Conservation (phyloP, 805 yeast genomes). For the Tetrapisispora nanseiensis region DNA sequence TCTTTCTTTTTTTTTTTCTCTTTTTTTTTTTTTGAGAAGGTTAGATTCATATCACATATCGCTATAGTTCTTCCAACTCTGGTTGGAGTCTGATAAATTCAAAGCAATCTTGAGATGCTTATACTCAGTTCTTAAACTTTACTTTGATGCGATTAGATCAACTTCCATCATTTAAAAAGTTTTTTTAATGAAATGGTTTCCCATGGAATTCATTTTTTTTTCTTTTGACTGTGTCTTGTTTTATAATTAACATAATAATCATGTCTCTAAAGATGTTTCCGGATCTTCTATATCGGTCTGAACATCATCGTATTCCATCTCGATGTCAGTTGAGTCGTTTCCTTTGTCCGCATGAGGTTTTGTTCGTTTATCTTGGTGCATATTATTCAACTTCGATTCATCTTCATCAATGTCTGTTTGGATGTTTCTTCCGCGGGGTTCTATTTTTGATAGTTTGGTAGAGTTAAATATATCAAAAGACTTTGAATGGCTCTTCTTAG, state of each 20-base stretch:
- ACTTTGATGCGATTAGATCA: no score
- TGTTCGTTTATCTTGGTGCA: background rate
- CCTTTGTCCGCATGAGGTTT: background rate
- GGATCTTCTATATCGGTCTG: conserved; percentile 17
- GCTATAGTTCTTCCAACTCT: no score
- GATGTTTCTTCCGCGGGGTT: background rate
- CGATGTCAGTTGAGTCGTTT: background rate
- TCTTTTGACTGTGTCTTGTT: background rate
- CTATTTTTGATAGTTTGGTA: no score
- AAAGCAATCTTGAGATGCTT: no score
- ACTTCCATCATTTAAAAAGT: no score
- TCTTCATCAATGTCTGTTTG: background rate
- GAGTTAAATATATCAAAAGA: background rate
- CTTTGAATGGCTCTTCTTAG: conserved; percentile 13
- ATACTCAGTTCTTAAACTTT: no score
- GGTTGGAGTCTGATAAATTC: no score
- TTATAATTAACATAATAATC: no score
- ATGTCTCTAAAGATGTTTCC: background rate
- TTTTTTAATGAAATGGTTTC: no score
- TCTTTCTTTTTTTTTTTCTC: no score
- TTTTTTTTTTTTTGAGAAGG: background rate
- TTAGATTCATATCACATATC: no score
- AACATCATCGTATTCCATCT: conserved; percentile 6
- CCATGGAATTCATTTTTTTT: no score
- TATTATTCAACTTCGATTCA: background rate